A percentile compares a stretch with the other conserved stretches of the same genome.
Conservation (phyloP, 139 green algal genomes). For the Tetraselmis chui region DNA sequence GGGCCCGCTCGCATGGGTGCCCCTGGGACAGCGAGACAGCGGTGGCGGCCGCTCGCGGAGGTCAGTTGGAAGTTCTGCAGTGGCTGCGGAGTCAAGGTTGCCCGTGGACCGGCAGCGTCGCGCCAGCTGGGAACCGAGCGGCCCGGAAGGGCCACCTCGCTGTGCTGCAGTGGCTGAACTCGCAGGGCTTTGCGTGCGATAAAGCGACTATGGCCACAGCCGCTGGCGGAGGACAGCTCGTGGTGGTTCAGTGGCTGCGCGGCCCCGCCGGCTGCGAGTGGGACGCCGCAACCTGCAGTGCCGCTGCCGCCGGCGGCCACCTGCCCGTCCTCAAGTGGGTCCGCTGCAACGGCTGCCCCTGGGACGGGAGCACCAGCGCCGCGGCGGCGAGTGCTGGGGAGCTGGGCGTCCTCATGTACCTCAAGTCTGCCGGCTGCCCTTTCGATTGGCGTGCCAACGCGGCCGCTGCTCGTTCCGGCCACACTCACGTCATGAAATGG, state of each 20-base stretch:
- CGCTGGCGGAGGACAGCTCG: neutral
- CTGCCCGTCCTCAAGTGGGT: neutral
- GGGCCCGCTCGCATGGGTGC: neutral
- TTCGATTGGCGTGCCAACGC: neutral
- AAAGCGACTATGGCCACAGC: neutral
- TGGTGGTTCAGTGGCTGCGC: neutral
- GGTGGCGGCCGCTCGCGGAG: neutral
- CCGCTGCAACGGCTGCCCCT: neutral
- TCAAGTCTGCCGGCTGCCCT: neutral
- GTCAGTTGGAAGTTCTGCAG: neutral
- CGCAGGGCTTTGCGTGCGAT: neutral
- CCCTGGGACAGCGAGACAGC: neutral
- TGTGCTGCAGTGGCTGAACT: neutral
- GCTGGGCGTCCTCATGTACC: neutral
- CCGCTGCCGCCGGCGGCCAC: neutral
- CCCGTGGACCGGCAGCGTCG: neutral
- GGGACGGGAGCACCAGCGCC: neutral
- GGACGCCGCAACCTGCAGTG: neutral
- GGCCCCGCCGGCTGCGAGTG: neutral
- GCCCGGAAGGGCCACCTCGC: neutral
- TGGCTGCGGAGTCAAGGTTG: neutral
- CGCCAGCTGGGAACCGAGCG: neutral
- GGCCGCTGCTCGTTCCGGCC: no score
- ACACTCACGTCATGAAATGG: neutral
- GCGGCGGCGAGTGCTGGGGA: neutral